Conservation (phyloP, 2,329 filamentous ascomycete species). For the Aureobasidium namibiae region DNA sequence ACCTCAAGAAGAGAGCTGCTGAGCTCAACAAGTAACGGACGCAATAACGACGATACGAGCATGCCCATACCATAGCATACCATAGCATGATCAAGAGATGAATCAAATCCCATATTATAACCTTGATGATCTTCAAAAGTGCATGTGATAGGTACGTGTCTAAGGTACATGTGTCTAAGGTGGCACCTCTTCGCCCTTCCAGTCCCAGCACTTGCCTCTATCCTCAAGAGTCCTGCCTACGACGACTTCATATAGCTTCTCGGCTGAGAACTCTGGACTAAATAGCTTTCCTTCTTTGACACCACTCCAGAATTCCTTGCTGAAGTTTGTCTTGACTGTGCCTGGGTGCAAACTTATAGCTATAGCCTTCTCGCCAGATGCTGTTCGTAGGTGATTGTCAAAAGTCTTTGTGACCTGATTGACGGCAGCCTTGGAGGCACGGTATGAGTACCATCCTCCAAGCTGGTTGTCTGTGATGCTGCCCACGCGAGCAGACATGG, state of each 20-base stretch:
- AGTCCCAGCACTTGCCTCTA: constrained; percentile 61
- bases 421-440: constrained; percentile 66
- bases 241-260: constrained; percentile 55
- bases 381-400: constrained; percentile 55
- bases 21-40: constrained; percentile 39
- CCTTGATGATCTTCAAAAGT: background rate
- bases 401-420: constrained; percentile 64
- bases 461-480: constrained; percentile 62
- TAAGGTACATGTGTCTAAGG: constrained; percentile 32
- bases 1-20: constrained; percentile 41
- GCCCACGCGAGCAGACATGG: constrained; percentile 71
- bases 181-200: constrained; percentile 55
- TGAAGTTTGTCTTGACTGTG: constrained; percentile 69
- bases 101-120: background rate
- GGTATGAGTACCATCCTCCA: constrained; percentile 78
- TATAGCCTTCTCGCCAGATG: constrained; percentile 54
- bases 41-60: background rate
- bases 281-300: constrained; percentile 58
- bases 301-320: constrained; percentile 61
- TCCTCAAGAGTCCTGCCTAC: constrained; percentile 38
- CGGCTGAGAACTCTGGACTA: constrained; percentile 56
- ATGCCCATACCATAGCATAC: constrained; percentile 3
- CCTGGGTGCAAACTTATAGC: constrained; percentile 69
- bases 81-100: constrained; percentile 9
- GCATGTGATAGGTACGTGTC: background rate